These are phyloP conservation scores for Fusarium cicatricum DNA, from an alignment of 2,329 filamentous ascomycete genomes.

Conservation along the genomic window DNA sequence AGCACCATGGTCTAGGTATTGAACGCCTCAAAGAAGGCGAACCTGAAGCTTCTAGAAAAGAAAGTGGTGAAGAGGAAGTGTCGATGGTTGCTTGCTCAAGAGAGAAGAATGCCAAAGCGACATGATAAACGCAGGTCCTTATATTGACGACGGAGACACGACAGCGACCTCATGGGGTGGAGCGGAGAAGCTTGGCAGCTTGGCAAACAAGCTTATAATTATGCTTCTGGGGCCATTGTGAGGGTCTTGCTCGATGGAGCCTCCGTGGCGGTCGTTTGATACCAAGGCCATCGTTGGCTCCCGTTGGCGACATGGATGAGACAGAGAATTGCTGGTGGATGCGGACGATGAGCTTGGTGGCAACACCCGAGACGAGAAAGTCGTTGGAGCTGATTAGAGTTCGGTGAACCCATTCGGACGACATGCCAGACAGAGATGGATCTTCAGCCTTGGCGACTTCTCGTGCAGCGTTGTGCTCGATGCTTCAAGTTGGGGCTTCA, in stretches of 20 bases:
- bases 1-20: slow-evolving; percentile 33
- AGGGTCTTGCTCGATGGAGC: neutral
- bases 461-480: neutral
- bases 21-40: neutral
- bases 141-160: slow-evolving; percentile 24
- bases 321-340: neutral
- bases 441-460: slow-evolving; percentile 20
- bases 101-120: neutral
- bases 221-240: slow-evolving; percentile 32
- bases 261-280: too few species aligned
- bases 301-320: slow-evolving; percentile 4
- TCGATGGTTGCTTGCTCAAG: slow-evolving; percentile 10
- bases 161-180: slow-evolving; percentile 20
- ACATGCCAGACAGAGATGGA: slow-evolving; percentile 11
- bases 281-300: neutral
- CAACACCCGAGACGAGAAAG: neutral
- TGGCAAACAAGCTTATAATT: slow-evolving; percentile 43
- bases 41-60: slow-evolving; percentile 22
- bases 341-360: neutral
- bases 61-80: slow-evolving; percentile 11
- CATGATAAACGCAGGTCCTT: slow-evolving; percentile 23
- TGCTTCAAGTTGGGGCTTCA: neutral
- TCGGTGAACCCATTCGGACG: slow-evolving; percentile 31
- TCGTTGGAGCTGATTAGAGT: neutral
- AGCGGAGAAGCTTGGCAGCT: slow-evolving; percentile 33